Conservation (phyloP, 192 early-diverging fungal species). For the Podila verticillata region DNA sequence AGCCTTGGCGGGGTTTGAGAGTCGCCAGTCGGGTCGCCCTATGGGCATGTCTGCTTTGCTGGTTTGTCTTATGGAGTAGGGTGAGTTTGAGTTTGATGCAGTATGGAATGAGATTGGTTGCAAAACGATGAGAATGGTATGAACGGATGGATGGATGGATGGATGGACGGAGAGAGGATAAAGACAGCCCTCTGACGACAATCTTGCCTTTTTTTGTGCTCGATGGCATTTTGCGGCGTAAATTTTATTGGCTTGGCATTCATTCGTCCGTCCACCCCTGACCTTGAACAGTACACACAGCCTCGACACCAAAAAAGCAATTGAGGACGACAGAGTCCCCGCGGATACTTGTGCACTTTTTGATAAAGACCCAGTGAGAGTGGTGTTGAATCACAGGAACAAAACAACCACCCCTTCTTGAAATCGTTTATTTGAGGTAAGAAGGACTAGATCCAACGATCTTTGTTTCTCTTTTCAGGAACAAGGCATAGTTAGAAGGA, state of each 20-base stretch:
- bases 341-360: not conserved
- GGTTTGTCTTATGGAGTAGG: not conserved
- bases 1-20: not conserved
- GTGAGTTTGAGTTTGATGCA: not conserved
- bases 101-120: not conserved
- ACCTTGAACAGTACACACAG: too few relatives aligned
- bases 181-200: too few relatives aligned
- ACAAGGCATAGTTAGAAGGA: not conserved
- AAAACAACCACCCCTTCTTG: not conserved
- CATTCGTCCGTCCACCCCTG: too few relatives aligned
- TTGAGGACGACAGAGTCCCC: not conserved
- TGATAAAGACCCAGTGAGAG: not conserved
- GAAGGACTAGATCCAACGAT: not conserved
- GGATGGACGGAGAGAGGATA: too few relatives aligned
- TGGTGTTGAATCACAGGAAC: slow-evolving; percentile 4
- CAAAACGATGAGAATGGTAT: too few relatives aligned
- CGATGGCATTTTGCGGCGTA: too few relatives aligned
- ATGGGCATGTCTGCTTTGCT: not conserved
- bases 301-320: not conserved
- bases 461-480: not conserved
- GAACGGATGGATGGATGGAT: too few relatives aligned
- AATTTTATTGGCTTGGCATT: too few relatives aligned
- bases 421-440: not conserved
- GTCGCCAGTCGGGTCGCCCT: not conserved
- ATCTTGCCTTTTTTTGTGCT: too few relatives aligned